phyloP scores from a whole-genome alignment of 805 yeast genomes.

The Yarrowia sp. region DNA sequence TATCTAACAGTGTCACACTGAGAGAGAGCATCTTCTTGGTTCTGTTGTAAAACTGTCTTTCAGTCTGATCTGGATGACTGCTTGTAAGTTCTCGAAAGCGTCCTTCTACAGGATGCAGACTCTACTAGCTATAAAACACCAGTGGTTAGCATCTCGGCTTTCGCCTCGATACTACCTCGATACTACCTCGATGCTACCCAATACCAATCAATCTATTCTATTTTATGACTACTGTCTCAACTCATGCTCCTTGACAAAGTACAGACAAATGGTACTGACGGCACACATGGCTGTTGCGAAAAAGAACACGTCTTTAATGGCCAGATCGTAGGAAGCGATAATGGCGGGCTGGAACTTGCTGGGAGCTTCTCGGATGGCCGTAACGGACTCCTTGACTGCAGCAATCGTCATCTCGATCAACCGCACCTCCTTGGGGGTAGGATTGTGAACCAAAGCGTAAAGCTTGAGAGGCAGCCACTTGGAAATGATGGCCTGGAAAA shows the following conservation, averaged over 20 bases:
- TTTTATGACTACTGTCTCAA: background rate
- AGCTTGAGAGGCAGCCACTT: slow-evolving; percentile 31
- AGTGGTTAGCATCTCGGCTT: too few relatives aligned
- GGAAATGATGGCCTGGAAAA: slow-evolving; percentile 53
- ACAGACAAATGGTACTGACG: slow-evolving; percentile 6
- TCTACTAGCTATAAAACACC: too few relatives aligned
- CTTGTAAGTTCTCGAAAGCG: too few relatives aligned
- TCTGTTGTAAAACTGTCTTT: too few relatives aligned
- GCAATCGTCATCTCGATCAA: slow-evolving; percentile 30
- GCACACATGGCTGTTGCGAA: slow-evolving; percentile 37
- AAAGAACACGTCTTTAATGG: slow-evolving; percentile 49
- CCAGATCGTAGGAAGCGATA: slow-evolving; percentile 45
- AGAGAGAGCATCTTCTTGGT: too few relatives aligned
- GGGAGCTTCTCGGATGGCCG: slow-evolving; percentile 50
- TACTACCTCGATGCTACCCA: too few relatives aligned
- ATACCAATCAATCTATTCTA: too few relatives aligned
- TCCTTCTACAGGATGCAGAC: too few relatives aligned
- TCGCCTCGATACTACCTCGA: too few relatives aligned
- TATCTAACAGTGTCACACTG: too few relatives aligned
- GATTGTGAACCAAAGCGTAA: slow-evolving; percentile 6
- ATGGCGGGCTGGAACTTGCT: slow-evolving; percentile 43
- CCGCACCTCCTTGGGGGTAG: background rate
- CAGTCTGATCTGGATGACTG: too few relatives aligned
- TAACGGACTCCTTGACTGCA: slow-evolving; percentile 50
- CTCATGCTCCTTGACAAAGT: slow-evolving; percentile 22